Base-by-base conservation (phyloP, 257 asterid genomes). In the Solanum megistacrolobum region DNA sequence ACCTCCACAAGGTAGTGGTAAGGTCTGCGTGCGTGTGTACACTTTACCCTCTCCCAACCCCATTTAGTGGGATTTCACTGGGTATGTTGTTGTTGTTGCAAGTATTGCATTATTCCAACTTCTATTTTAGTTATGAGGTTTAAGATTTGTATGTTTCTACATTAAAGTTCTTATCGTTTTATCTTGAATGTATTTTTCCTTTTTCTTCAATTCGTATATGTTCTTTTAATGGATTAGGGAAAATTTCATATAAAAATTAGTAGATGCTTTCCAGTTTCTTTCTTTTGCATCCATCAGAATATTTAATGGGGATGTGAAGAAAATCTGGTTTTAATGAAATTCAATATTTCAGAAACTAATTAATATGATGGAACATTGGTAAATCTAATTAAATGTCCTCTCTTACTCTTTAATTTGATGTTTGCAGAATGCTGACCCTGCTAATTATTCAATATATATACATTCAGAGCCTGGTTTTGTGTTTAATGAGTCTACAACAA, bases 381-480 rank as follows among this genome's bases (percentile, higher is more conserved):
- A 34, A 34, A 73, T 5, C 76, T 31, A 31, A 14, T 11, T 73
- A 73, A 1, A 74, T 36, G n/a, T 36, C 12, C 83, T 36, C 82
- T 74, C 55, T 36, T 36, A 74, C 48, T 20, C 82, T 74, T 75
- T 12, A 7, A 18, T 60, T 88, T 86, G 69, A 71, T 85, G 55
- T 74, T 88, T 91, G 92, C 98, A 95, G 99, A 90, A 92, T 90
- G 95, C 89, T 62, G 96, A 94, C 72, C 90, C 69, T 89, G 92
- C 86, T 10, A 92, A 89, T 1, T 95, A 90, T 89, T 95, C 98
- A 3, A 92, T 96, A 74, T 94, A 92, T 85, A 75, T 96, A 89
- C 99, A 97, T 88, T 91, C 98, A 11, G 95, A 94, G 89, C 99
- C 98, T 85, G 98, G 98, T 87, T 96, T 93, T 88, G 93, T 89